Conservation (phyloP, 176 grass and related monocot genomes). For the Lolium perenne region DNA sequence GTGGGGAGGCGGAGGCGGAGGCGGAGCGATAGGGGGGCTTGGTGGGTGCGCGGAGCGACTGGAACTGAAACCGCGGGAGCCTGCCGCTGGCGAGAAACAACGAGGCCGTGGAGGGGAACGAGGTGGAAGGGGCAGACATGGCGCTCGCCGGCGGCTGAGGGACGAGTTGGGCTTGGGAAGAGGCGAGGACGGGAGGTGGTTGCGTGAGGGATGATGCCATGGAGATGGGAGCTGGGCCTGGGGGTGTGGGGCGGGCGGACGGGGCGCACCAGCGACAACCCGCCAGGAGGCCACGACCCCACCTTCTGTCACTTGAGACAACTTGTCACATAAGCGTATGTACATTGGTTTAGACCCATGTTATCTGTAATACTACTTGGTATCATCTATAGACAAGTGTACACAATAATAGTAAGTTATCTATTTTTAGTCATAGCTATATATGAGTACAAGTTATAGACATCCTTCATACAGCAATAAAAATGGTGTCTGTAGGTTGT, state of each 20-base stretch:
- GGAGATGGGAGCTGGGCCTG: not conserved
- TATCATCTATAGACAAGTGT: no score
- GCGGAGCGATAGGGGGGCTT: conserved; percentile 40
- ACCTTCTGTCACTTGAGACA: not conserved
- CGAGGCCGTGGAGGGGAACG: conserved; percentile 32
- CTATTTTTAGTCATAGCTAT: no score
- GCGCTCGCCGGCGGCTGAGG: not conserved
- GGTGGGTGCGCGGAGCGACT: conserved; percentile 52
- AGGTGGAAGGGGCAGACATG: conserved; percentile 35
- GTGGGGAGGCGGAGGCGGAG: not conserved
- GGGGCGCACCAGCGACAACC: conserved; percentile 2
- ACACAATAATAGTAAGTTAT: no score
- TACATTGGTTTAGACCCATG: no score
- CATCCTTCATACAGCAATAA: no score
- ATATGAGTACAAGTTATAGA: no score
- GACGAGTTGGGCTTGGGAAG: not conserved
- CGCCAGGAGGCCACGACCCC: conserved; percentile 10
- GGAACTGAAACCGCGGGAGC: conserved; percentile 50
- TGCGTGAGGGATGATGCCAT: conserved; percentile 38
- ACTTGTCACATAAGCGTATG: no score
- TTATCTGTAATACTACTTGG: no score
- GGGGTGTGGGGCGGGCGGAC: not conserved
- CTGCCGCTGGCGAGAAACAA: conserved; percentile 42
- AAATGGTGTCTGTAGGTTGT: no score
- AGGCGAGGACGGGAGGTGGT: conserved; percentile 6